These are phyloP conservation scores for Cyclotella atomus DNA, from an alignment of 108 stramenopile genomes.

Conservation along the genomic window DNA sequence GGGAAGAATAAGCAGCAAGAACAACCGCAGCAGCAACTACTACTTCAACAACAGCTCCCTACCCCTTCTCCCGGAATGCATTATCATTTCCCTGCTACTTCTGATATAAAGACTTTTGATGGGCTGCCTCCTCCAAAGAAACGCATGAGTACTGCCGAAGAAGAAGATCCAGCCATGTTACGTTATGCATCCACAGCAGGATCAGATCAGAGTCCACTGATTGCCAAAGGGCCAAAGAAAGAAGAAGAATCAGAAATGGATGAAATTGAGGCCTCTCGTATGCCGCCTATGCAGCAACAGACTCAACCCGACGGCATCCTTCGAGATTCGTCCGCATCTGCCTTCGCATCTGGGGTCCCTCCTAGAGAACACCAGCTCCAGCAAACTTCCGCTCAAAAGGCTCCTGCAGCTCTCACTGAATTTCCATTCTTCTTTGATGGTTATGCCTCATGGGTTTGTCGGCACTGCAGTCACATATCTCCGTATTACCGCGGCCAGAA, in stretches of 20 bases:
- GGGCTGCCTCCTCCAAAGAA: constrained; percentile 7
- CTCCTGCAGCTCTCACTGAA: constrained; percentile 20
- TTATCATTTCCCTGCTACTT: constrained; percentile 17
- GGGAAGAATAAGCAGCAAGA: constrained; percentile 3
- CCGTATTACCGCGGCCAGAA: constrained; percentile 46
- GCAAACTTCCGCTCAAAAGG: background rate
- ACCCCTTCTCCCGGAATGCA: constrained; percentile 35
- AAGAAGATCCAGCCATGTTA: constrained; percentile 44
- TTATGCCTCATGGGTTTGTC: constrained; percentile 50
- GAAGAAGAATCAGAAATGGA: background rate
- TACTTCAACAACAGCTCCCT: constrained; percentile 19
- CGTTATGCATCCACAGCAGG: constrained; percentile 37
- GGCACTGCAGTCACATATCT: constrained; percentile 43
- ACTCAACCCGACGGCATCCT: background rate
- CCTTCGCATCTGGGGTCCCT: background rate
- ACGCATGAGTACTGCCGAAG: constrained; percentile 9
- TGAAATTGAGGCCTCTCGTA: background rate
- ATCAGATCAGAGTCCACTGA: constrained; percentile 38
- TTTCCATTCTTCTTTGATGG: constrained; percentile 54
- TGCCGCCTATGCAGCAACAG: background rate
- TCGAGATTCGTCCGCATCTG: constrained; percentile 5
- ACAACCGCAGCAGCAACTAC: background rate
- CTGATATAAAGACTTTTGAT: constrained; percentile 8
- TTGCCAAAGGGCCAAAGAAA: background rate
- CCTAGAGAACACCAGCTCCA: background rate